Conservation (phyloP, 2,329 filamentous ascomycete species). For the Microdochium bolleyi region DNA sequence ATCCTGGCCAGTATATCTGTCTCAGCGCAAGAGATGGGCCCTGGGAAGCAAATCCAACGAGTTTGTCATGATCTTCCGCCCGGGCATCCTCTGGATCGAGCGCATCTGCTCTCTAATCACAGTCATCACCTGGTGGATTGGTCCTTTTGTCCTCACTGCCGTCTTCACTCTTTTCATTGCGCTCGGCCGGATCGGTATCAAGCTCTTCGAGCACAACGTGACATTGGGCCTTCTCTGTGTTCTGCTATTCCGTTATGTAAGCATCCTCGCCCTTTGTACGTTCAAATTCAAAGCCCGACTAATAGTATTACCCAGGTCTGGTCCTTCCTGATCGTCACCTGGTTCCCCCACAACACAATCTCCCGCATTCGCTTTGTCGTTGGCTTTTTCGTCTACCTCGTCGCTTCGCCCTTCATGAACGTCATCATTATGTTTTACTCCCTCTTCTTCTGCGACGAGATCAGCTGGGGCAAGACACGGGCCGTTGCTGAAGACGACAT, state of each 20-base stretch:
- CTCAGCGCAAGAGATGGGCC: constrained; percentile 40
- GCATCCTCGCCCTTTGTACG: not conserved
- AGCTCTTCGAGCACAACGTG: not conserved
- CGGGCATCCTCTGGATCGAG: constrained; percentile 34
- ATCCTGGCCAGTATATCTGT: constrained; percentile 35
- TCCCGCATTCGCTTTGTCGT: not conserved
- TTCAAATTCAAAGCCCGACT: not conserved
- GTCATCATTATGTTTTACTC: not conserved
- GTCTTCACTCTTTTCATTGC: not conserved
- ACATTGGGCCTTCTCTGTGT: not conserved
- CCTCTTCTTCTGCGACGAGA: not conserved
- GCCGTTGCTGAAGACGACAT: not conserved
- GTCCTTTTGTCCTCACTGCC: constrained; percentile 31
- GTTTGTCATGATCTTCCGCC: constrained; percentile 36
- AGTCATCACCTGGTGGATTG: constrained; percentile 36
- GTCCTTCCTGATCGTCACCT: not conserved
- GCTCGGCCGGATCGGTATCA: not conserved
- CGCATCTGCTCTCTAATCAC: constrained; percentile 36
- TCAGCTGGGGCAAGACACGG: not conserved
- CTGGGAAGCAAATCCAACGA: constrained; percentile 40
- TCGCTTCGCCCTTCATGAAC: not conserved
- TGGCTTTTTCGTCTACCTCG: not conserved
- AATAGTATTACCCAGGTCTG: not conserved
- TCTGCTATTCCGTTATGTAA: not conserved
- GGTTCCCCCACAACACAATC: not conserved